Conservation (phyloP, 1,284 basidiomycete genomes). For the Kwoniella shivajii region DNA sequence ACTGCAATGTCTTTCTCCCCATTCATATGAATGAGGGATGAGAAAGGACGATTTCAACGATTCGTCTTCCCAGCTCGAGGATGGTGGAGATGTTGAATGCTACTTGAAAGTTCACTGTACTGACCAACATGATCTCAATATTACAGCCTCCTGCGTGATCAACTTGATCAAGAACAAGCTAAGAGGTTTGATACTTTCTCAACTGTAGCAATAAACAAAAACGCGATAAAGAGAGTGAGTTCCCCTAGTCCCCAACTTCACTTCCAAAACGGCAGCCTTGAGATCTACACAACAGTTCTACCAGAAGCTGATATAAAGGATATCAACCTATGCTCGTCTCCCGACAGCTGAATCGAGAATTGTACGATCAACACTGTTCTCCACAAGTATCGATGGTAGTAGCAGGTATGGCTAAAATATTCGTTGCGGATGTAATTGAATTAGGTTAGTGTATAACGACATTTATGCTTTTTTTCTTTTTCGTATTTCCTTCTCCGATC, state of each 20-base stretch:
- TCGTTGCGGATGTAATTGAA: constrained; percentile 49
- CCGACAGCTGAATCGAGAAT: constrained; percentile 42
- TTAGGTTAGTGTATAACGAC: constrained; percentile 28
- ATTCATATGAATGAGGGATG: background rate
- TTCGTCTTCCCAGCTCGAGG: background rate
- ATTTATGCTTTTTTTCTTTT: background rate
- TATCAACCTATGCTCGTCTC: background rate
- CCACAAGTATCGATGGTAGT: constrained; percentile 35
- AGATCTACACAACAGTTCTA: background rate
- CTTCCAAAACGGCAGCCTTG: background rate
- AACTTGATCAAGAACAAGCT: constrained; percentile 44
- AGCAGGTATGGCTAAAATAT: constrained; percentile 50
- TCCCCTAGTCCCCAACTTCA: background rate
- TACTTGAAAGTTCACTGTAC: background rate
- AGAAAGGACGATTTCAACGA: background rate
- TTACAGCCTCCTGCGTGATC: constrained; percentile 36
- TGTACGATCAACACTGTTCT: constrained; percentile 44
- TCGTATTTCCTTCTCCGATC: background rate
- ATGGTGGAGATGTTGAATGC: too few species aligned
- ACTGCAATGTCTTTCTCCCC: too few species aligned
- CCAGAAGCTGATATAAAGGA: background rate
- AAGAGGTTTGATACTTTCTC: constrained; percentile 48
- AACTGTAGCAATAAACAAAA: constrained; percentile 35
- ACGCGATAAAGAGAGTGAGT: constrained; percentile 43
- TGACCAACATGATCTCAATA: background rate